Base-by-base conservation (phyloP, 2,329 filamentous ascomycete genomes). In the Lomentospora prolificans region DNA sequence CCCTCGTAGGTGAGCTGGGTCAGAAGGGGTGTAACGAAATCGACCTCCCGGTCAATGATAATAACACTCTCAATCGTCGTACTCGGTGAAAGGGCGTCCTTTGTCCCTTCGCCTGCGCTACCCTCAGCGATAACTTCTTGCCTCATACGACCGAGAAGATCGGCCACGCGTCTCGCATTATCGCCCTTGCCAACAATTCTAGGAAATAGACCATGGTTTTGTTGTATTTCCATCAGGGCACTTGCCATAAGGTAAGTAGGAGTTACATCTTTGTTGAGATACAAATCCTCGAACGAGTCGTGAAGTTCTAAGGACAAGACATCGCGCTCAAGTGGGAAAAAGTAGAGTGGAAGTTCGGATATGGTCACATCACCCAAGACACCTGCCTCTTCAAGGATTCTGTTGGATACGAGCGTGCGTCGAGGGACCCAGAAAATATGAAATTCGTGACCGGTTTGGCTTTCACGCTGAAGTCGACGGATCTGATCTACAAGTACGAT, bases 1-100 rank as follows among this genome's bases (percentile, higher is more conserved):
- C 94, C 94, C 71, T 99, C 92, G 65, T 99, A 99, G 1, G 94
- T 99, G 59, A 99, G 75, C 67, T 99, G 94, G 0, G 92, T 97
- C 55, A 99, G 84, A 14, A 99, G 78, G 0, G 88, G 86, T 1
- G 94, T 96, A 14, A 92, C 89, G 64, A 94, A 90, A 68, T 99
- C 94, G 56, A 96, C 87, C 67, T 96, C 91, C 52, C 94, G 87
- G 69, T 99, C 94, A 56, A 99, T 90, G 58, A 99, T 87, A 64
- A 99, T 91, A 58, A 96, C 76, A 65, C 87, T 95, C 68, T 99
- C 94, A 51, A 90, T 88, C 5, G 85, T 85, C 9, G 87, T 87
- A 68, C 94, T 97, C 10, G 94, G 92, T 9, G 89, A 85, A 25
- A 95, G 75, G 5, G 87, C 87, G 48, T 85, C 75, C 61, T 79